A percentile compares a stretch with the other conserved stretches of the same genome.
Conservation (phyloP, 495 filamentous ascomycete genomes). For the Penicillium pulvis region DNA sequence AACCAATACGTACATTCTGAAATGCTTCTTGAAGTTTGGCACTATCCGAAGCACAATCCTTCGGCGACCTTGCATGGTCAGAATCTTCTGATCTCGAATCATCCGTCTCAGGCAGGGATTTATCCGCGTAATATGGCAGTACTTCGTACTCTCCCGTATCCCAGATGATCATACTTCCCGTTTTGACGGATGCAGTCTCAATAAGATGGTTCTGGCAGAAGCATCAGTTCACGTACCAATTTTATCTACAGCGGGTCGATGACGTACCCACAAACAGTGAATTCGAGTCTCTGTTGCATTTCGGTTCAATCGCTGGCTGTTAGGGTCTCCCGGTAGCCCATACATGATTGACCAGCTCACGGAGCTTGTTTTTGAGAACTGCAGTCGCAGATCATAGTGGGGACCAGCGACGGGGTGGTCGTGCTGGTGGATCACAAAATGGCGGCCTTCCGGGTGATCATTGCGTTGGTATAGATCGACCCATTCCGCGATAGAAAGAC, state of each 20-base stretch:
- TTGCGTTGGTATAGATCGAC: slow-evolving; percentile 54
- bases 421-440: slow-evolving; percentile 71
- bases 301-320: slow-evolving; percentile 55
- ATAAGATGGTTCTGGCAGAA: slow-evolving; percentile 62
- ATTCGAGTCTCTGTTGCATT: slow-evolving; percentile 70
- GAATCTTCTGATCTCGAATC: slow-evolving; percentile 40
- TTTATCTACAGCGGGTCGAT: not conserved
- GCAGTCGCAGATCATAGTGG: slow-evolving; percentile 66
- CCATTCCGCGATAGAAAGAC: slow-evolving; percentile 50
- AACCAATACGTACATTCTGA: slow-evolving; percentile 36
- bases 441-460: slow-evolving; percentile 48
- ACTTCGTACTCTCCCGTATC: slow-evolving; percentile 68
- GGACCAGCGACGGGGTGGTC: slow-evolving; percentile 67
- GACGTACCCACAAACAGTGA: slow-evolving; percentile 64
- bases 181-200: slow-evolving; percentile 59
- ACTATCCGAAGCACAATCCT: slow-evolving; percentile 45
- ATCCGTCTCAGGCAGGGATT: slow-evolving; percentile 44
- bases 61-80: slow-evolving; percentile 8
- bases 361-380: slow-evolving; percentile 65
- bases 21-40: slow-evolving; percentile 58
- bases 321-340: slow-evolving; percentile 64
- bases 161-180: slow-evolving; percentile 69
- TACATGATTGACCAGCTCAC: slow-evolving; percentile 69
- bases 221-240: not conserved
- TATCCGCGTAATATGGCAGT: slow-evolving; percentile 43